Conservation (phyloP, 257 asterid genomes). For the Cynanchum wilfordii region DNA sequence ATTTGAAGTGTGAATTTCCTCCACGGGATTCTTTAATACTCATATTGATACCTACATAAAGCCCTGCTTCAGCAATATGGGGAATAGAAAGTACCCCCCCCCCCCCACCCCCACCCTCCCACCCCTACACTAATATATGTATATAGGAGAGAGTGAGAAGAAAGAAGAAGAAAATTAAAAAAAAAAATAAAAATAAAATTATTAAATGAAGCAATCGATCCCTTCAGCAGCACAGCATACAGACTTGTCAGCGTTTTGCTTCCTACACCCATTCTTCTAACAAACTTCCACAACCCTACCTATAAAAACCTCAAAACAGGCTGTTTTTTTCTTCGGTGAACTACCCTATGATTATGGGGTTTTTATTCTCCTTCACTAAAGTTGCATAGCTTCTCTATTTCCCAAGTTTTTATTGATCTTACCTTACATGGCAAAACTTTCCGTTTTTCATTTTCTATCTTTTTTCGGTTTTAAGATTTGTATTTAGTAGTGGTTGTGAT, state of each 20-base stretch:
- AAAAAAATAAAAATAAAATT: not conserved
- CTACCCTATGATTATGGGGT: conserved; percentile 21
- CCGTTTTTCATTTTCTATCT: not conserved
- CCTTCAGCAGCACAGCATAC: conserved; percentile 15
- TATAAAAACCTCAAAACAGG: conserved; percentile 2
- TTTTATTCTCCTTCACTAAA: conserved; percentile 4
- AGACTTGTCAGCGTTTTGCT: conserved; percentile 16
- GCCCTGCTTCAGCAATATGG: conserved; percentile 17
- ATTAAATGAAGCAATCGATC: conserved; percentile 26
- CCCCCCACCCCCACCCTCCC: too few species aligned
- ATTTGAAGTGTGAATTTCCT: conserved; percentile 13
- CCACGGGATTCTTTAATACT: conserved; percentile 15
- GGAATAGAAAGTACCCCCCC: conserved; percentile 10
- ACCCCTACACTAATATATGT: not conserved
- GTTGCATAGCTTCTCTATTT: not conserved
- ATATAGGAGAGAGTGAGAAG: conserved; percentile 8
- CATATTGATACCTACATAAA: conserved; percentile 18
- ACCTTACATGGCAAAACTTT: not conserved
- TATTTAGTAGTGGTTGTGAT: not conserved
- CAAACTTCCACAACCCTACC: conserved; percentile 16
- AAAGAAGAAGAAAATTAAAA: too few species aligned
- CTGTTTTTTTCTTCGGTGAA: conserved; percentile 11
- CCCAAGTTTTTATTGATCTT: not conserved
- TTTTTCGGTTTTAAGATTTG: not conserved
- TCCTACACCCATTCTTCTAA: conserved; percentile 15